These are phyloP conservation scores for Calycina herbarum DNA, from an alignment of 2,329 filamentous ascomycete species.

Conservation along the genomic window DNA sequence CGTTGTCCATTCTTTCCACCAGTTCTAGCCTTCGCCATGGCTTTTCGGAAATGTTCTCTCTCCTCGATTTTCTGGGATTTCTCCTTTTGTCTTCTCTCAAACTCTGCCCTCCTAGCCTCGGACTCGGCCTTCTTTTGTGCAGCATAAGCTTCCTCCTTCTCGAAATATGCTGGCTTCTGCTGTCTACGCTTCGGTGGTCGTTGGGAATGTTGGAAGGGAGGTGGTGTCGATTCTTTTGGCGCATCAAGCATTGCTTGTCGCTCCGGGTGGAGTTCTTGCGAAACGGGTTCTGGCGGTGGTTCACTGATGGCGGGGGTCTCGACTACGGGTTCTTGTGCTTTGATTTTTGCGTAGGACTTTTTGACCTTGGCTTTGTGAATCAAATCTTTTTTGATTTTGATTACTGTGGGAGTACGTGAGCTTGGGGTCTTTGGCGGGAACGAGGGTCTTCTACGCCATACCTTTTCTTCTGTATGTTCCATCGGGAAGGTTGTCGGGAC, in stretches of 20 bases:
- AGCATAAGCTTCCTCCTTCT: conserved; percentile 41
- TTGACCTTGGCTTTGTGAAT: conserved; percentile 93
- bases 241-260: conserved; percentile 58
- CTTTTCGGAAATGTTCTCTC: conserved; percentile 46
- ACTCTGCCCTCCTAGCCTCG: conserved; percentile 47
- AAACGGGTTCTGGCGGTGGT: conserved; percentile 21
- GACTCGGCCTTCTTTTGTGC: conserved; percentile 54
- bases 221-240: conserved; percentile 28
- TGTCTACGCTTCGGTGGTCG: conserved; percentile 3
- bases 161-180: conserved; percentile 38
- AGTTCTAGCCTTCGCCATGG: conserved; percentile 50
- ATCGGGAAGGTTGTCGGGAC: conserved; percentile 87
- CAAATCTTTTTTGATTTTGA: conserved; percentile 84
- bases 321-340: conserved; percentile 48
- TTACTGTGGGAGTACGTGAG: conserved; percentile 51
- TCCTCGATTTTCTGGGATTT: conserved; percentile 61
- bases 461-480: conserved; percentile 83
- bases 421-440: background rate
- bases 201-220: conserved; percentile 15
- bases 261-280: conserved; percentile 58
- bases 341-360: conserved; percentile 88
- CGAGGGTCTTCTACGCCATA: conserved; percentile 32
- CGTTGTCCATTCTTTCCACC: conserved; percentile 66
- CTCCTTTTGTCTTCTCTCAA: conserved; percentile 54
- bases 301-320: conserved; percentile 23